Evolutionary conservation across 2,329 filamentous ascomycete species (phyloP).

Genomic region (Colletotrichum acutatum): DNA sequence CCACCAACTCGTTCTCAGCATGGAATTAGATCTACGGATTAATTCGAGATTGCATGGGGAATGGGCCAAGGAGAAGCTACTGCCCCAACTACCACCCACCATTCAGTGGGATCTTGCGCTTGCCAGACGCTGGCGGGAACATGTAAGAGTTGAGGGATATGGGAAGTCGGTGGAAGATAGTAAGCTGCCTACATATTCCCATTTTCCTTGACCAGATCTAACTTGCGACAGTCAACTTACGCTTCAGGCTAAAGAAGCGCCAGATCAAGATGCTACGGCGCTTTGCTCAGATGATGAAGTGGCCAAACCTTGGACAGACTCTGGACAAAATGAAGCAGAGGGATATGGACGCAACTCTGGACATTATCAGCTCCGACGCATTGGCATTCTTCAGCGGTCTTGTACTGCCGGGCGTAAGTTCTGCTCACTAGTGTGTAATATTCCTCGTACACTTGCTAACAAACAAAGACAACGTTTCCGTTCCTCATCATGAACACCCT

Average conservation of each 20-base stretch:
- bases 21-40: slow-evolving; percentile 78
- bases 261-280: slow-evolving; percentile 76
- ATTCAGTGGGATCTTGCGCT: slow-evolving; percentile 80
- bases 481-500: slow-evolving; percentile 84
- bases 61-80: slow-evolving; percentile 71
- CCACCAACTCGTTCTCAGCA: slow-evolving; percentile 78
- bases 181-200: slow-evolving; percentile 44
- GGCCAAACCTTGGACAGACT: slow-evolving; percentile 77
- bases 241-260: slow-evolving; percentile 71
- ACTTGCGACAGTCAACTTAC: slow-evolving; percentile 64
- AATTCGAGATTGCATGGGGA: slow-evolving; percentile 70
- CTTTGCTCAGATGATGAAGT: slow-evolving; percentile 79
- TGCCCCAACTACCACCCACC: slow-evolving; percentile 73
- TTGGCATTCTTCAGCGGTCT: slow-evolving; percentile 84
- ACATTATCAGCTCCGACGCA: slow-evolving; percentile 74
- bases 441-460: background rate
- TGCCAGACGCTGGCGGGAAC: slow-evolving; percentile 78
- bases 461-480: slow-evolving; percentile 66
- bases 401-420: slow-evolving; percentile 74
- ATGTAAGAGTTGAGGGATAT: slow-evolving; percentile 73
- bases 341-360: slow-evolving; percentile 67
- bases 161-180: slow-evolving; percentile 63
- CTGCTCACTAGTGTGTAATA: background rate
- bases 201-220: background rate
- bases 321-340: slow-evolving; percentile 70